Base-by-base conservation (phyloP, 2,329 filamentous ascomycete species). In the Thelonectria blattea region DNA sequence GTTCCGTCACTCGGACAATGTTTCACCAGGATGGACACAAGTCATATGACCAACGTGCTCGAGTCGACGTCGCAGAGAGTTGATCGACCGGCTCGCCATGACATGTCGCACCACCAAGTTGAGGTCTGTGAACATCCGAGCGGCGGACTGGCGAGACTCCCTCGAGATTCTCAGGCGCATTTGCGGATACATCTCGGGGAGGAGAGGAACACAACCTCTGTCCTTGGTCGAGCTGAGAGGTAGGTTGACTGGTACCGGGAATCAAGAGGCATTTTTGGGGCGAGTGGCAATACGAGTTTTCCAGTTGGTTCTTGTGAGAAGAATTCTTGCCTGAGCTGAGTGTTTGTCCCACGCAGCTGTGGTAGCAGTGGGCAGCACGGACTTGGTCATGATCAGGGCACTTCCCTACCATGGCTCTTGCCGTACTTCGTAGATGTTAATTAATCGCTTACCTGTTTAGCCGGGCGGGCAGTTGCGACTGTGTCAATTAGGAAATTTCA, bases 1-100 rank as follows among this genome's bases (percentile, higher is more conserved):
- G 24, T 24, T 50, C 34, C 24, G 50, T 45, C 37, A 43, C 32
- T 48, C 32, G 47, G 46, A 58, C 27, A 50, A 37, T 58, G 46
- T 34, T 59, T 45, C 41, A 56, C 61, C 17, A 45, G 34, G 11
- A 37, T 47, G 51, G 22, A 17, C 53, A 27, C 56, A 61, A 53
- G 52, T 67, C 57, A 59, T 41, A 32, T 39, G 24, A 52, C 57
- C 51, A 56, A 49, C 53, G 51, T 56, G n/a, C n/a, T n/a, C n/a
- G 52, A 34, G 42, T 37, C 34, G 34, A 37, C 34, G 12, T 37
- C 34, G 15, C 15, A 37, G 34, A 37, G 11, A 37, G 39, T 41
- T 27, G 15, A 34, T 41, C 45, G 32, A 20, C 20, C 46, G 37
- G 20, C 15, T 55, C 37, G 10, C 39, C 50, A 42, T 55, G 50